phyloP scores from a whole-genome alignment of 495 filamentous ascomycete species.

The Annulohypoxylon stygium region DNA sequence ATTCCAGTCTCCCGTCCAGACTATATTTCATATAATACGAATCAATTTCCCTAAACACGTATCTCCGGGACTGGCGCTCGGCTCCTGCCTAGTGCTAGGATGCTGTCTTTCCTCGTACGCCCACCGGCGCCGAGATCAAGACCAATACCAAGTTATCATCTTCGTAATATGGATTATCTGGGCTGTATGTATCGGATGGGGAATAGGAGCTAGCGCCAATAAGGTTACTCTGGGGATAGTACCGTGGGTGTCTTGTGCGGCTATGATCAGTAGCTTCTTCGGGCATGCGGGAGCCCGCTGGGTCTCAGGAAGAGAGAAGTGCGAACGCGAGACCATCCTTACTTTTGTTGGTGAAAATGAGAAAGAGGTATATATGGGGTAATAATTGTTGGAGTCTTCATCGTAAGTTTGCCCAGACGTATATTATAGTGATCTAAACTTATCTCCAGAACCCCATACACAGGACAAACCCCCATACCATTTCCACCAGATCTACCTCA shows the following conservation, averaged over 20 bases:
- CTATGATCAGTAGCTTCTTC: constrained; percentile 57
- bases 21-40: constrained; percentile 18
- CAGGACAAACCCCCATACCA: neutral
- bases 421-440: neutral
- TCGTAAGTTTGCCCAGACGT: constrained; percentile 13
- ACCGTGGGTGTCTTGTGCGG: constrained; percentile 58
- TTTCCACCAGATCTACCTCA: neutral
- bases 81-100: constrained; percentile 60
- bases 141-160: constrained; percentile 56
- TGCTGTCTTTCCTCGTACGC: constrained; percentile 62
- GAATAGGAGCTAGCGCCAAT: constrained; percentile 51
- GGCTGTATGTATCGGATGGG: constrained; percentile 52
- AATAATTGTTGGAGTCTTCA: neutral
- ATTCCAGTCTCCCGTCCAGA: constrained; percentile 19
- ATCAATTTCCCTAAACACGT: constrained; percentile 49
- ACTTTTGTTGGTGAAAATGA: constrained; percentile 10
- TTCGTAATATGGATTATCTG: constrained; percentile 52
- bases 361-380: neutral
- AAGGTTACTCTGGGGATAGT: constrained; percentile 59
- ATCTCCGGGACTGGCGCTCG: constrained; percentile 57
- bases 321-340: neutral
- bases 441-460: neutral
- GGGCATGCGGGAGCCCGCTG: constrained; percentile 36
- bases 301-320: constrained; percentile 17
- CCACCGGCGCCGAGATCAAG: constrained; percentile 57